Evolutionary conservation across 2,329 filamentous ascomycete genomes (phyloP).

Genomic region (Aureobasidium sp.): DNA sequence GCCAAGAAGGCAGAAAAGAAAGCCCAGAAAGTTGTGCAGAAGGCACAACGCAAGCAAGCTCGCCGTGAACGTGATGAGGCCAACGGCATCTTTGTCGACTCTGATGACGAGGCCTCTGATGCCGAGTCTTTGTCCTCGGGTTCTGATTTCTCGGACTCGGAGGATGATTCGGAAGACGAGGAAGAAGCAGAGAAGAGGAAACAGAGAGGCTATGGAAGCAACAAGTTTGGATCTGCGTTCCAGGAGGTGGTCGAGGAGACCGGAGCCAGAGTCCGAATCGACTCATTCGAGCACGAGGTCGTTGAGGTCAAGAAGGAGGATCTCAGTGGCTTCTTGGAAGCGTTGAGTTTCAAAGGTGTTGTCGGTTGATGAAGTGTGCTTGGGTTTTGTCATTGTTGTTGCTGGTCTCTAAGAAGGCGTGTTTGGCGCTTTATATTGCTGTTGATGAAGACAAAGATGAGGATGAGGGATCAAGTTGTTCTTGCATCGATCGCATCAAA

Average conservation of each 20-base stretch:
- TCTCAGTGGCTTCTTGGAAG: conserved; percentile 80
- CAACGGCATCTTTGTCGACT: conserved; percentile 39
- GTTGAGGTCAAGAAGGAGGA: conserved; percentile 98
- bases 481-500: no score
- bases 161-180: conserved; percentile 33
- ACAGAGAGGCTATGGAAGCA: conserved; percentile 64
- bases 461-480: no score
- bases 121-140: conserved; percentile 36
- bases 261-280: conserved; percentile 78
- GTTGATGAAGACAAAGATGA: no score
- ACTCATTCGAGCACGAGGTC: conserved; percentile 95
- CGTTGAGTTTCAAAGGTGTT: conserved; percentile 83
- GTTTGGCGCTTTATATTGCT: no score
- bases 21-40: conserved; percentile 49
- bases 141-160: conserved; percentile 27
- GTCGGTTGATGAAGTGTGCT: conserved; percentile 39
- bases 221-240: conserved; percentile 90
- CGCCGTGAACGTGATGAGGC: conserved; percentile 55
- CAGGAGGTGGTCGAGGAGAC: conserved; percentile 92
- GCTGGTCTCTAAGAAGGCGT: no score
- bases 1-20: conserved; percentile 38
- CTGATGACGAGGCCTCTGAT: conserved; percentile 33
- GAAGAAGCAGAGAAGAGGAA: conserved; percentile 47
- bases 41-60: conserved; percentile 48
- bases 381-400: no score